Percentiles rank a stretch among this genome's conserved stretches.
phyloP scores from a whole-genome alignment of 2,329 filamentous ascomycete genomes.

The Penicillium sp. region DNA sequence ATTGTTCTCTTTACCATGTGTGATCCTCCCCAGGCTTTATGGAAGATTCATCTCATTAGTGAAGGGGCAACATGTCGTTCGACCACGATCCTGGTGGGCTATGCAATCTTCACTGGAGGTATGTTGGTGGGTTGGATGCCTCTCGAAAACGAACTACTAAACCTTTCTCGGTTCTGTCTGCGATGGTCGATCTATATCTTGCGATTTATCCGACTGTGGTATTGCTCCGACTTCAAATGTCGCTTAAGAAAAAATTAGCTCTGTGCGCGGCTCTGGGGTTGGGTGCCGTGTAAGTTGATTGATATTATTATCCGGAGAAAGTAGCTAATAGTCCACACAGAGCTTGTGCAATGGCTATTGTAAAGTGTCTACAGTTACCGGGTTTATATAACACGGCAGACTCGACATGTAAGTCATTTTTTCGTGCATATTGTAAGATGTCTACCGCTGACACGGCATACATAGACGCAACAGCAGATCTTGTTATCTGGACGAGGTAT shows the following conservation, averaged over 20 bases:
- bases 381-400: slow-evolving; percentile 22
- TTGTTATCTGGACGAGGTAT: slow-evolving; percentile 5
- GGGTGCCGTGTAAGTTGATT: neutral
- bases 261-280: neutral
- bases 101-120: slow-evolving; percentile 45
- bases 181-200: slow-evolving; percentile 35
- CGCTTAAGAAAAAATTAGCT: slow-evolving; percentile 26
- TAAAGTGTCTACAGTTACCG: slow-evolving; percentile 35
- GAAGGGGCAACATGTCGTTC: slow-evolving; percentile 39
- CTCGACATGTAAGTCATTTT: neutral
- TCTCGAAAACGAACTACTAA: neutral
- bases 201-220: slow-evolving; percentile 35
- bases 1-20: slow-evolving; percentile 47
- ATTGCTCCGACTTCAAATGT: slow-evolving; percentile 36
- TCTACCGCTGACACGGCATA: neutral
- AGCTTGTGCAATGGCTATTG: slow-evolving; percentile 34
- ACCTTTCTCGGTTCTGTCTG: slow-evolving; percentile 24
- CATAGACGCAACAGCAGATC: slow-evolving; percentile 3
- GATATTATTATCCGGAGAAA: neutral
- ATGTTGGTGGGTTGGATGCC: slow-evolving; percentile 5
- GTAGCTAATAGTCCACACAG: slow-evolving; percentile 16
- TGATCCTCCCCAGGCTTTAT: slow-evolving; percentile 39
- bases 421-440: neutral
- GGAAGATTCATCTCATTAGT: slow-evolving; percentile 34
- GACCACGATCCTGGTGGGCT: slow-evolving; percentile 39